These are phyloP conservation scores for Dryas drummondii DNA, from an alignment of 306 rosid genomes.

Conservation along the genomic window DNA sequence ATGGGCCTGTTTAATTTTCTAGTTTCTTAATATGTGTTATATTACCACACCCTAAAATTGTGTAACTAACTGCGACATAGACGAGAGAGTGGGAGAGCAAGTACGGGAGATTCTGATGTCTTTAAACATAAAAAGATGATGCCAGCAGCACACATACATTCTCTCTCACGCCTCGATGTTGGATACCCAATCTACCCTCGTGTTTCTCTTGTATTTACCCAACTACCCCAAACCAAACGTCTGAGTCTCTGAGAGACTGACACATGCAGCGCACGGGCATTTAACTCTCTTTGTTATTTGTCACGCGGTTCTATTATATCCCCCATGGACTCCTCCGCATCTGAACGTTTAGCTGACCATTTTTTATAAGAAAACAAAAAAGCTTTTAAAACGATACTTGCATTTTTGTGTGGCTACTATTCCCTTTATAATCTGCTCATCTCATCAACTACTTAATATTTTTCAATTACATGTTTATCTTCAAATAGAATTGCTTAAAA, in stretches of 20 bases:
- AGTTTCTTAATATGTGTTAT: too few relatives aligned
- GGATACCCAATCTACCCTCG: not conserved
- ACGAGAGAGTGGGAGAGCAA: conserved; percentile 12
- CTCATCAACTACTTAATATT: too few relatives aligned
- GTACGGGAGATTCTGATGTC: conserved; percentile 12
- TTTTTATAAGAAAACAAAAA: not conserved
- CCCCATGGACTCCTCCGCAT: not conserved
- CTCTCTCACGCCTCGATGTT: conserved; percentile 17
- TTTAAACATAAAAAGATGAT: conserved; percentile 11
- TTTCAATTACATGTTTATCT: too few relatives aligned
- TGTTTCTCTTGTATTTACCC: conserved; percentile 1
- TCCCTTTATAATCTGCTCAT: too few relatives aligned
- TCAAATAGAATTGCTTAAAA: too few relatives aligned
- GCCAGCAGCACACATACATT: conserved; percentile 17
- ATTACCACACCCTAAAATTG: too few relatives aligned
- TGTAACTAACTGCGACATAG: too few relatives aligned
- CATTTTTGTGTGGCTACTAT: too few relatives aligned
- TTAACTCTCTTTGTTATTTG: not conserved
- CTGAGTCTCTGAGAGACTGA: not conserved
- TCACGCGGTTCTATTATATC: not conserved
- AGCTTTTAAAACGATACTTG: too few relatives aligned
- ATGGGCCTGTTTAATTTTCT: too few relatives aligned
- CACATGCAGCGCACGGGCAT: conserved; percentile 27
- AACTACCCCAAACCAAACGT: not conserved
- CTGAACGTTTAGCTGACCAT: not conserved